phyloP scores from a whole-genome alignment of 345 rosid species.

The Aquilaria malaccensis region DNA sequence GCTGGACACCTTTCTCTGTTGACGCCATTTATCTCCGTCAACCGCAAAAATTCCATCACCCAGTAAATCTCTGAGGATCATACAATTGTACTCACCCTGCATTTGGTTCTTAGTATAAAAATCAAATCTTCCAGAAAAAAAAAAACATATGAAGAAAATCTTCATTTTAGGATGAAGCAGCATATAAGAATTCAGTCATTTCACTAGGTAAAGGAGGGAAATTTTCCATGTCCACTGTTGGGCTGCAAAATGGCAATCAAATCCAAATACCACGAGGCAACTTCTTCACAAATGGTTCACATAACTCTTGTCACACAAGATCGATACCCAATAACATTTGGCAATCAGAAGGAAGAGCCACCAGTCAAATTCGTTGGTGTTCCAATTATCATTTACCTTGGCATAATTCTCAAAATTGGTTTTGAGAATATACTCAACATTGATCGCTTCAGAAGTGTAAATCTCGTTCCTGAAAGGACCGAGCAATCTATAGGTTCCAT shows the following conservation, averaged over 20 bases:
- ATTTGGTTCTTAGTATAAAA: not conserved
- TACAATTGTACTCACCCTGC: conserved; percentile 38
- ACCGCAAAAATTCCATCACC: conserved; percentile 47
- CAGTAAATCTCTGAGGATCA: conserved; percentile 30
- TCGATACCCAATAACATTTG: too few relatives aligned
- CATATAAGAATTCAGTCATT: not conserved
- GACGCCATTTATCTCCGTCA: conserved; percentile 46
- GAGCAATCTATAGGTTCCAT: conserved; percentile 44
- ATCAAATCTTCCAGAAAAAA: not conserved
- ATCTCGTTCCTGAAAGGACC: conserved; percentile 37
- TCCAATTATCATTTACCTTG: conserved; percentile 20
- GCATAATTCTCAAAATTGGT: conserved; percentile 41
- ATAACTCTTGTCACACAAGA: too few relatives aligned
- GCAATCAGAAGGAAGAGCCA: too few relatives aligned
- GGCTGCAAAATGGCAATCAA: too few relatives aligned
- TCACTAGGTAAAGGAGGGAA: too few relatives aligned
- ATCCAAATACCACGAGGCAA: too few relatives aligned
- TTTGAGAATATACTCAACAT: conserved; percentile 44
- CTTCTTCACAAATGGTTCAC: too few relatives aligned
- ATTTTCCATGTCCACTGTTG: too few relatives aligned
- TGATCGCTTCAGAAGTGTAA: conserved; percentile 37
- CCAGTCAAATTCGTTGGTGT: not conserved
- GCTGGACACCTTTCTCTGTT: conserved; percentile 45
- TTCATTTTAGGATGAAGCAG: not conserved
- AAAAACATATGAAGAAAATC: not conserved